Conservation (phyloP, 2,329 filamentous ascomycete genomes). For the Hirsutella thompsonii region DNA sequence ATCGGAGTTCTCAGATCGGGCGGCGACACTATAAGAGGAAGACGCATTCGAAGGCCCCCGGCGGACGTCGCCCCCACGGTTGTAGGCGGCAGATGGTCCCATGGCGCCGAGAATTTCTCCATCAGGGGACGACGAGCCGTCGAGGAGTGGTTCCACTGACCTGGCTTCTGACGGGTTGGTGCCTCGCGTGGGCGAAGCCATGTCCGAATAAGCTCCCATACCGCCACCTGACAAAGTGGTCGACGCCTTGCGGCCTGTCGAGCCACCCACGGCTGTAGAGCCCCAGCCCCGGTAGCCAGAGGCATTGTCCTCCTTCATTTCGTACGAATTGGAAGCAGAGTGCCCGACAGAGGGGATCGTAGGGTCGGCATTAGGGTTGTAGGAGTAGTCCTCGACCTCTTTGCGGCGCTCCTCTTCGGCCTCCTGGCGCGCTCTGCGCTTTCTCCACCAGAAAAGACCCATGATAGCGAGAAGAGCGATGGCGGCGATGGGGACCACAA, state of each 20-base stretch:
- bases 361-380: conserved; percentile 94
- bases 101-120: conserved; percentile 75
- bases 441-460: conserved; percentile 76
- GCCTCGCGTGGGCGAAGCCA: conserved; percentile 53
- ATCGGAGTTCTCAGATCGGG: conserved; percentile 58
- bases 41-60: conserved; percentile 92
- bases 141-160: conserved; percentile 51
- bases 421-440: conserved; percentile 71
- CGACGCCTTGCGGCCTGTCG: conserved; percentile 69
- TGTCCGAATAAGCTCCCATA: conserved; percentile 60
- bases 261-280: conserved; percentile 54
- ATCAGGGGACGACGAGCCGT: conserved; percentile 44
- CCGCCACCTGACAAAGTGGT: conserved; percentile 75
- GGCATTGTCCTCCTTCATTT: conserved; percentile 66
- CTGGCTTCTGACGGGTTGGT: conserved; percentile 51
- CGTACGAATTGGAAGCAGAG: conserved; percentile 41
- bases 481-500: conserved; percentile 83
- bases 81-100: conserved; percentile 56
- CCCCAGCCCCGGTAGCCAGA: conserved; percentile 93
- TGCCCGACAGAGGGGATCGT: conserved; percentile 46
- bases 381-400: conserved; percentile 94
- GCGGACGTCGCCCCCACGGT: conserved; percentile 58
- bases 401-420: conserved; percentile 83
- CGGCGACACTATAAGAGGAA: conserved; percentile 80
- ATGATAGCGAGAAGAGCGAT: conserved; percentile 69